Evolutionary conservation across 805 yeast genomes (phyloP), one percentile per base, ranked within the genome.

Genomic region (Suhomyces sp.): DNA sequence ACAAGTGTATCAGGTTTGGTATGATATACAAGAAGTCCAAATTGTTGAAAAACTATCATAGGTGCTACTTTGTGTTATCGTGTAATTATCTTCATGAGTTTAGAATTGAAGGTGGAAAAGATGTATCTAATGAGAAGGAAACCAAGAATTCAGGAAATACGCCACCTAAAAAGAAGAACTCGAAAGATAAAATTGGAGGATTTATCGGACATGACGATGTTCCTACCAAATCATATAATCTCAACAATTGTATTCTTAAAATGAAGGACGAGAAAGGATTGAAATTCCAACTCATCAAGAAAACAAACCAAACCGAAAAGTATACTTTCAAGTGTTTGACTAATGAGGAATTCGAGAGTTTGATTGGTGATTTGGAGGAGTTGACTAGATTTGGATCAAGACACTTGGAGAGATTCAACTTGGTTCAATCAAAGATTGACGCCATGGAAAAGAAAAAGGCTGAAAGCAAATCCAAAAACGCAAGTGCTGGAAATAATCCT

Each of bases 361-460:
- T 90, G 90, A 67, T 72, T 35, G 76, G 73, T 27, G 87, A 84
- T 62, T 66, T 86, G 45, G 68, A 71, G 29, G 85, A 83, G 55
- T 68, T 85, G 57, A 73, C 80, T 31, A 71, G 74, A 47, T 81
- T 77, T 57, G 73, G 74, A 22, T 66, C 69, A 50, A 62, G 68
- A 36, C 80, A 82, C 44, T 63, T 71, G 35, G 79, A 78, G 33
- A 77, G 90, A 66, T 80, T 82, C 55, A 70, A 69, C 48, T 76
- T 68, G 62, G 79, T 72, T 35, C 79, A 72, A 61, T 72, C 71
- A 23, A 78, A 77, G 56, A 69, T 78, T 55, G 64, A 64, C 26
- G 57, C 55, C 29, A 60, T 57, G 49, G 60, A 57, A 44, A 58
- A 50, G 54, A 48, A 57, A 33, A 42, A 46, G 15, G 52, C 49